phyloP scores from a whole-genome alignment of 2,329 filamentous ascomycete species.

The Ophiocordyceps sinensis region DNA sequence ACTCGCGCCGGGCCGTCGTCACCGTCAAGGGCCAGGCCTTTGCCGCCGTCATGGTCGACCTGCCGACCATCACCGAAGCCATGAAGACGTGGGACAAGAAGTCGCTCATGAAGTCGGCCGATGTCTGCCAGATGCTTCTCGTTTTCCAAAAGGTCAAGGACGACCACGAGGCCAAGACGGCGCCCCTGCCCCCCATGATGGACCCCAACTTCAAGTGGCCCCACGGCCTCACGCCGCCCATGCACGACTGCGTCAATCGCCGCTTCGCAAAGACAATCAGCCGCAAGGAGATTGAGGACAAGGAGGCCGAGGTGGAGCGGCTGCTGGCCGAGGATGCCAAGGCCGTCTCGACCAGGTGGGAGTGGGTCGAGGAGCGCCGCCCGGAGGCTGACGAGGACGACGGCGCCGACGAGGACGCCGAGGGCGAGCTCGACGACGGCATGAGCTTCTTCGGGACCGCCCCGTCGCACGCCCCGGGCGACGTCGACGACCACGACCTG shows the following conservation, averaged over 20 bases:
- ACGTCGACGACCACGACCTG: constrained; percentile 32
- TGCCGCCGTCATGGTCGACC: constrained; percentile 65
- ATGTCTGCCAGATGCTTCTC: constrained; percentile 79
- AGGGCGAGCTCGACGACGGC: constrained; percentile 30
- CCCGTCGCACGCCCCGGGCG: constrained; percentile 16
- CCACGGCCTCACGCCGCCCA: constrained; percentile 75
- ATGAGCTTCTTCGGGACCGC: constrained; percentile 14
- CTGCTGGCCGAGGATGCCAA: constrained; percentile 56
- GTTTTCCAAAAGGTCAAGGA: constrained; percentile 54
- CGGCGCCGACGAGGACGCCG: constrained; percentile 36
- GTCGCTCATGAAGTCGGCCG: constrained; percentile 75
- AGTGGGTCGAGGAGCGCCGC: constrained; percentile 44
- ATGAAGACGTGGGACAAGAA: constrained; percentile 92
- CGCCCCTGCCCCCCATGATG: constrained; percentile 57
- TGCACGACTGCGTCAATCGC: constrained; percentile 71
- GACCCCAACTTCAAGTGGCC: constrained; percentile 60
- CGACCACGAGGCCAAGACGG: constrained; percentile 51
- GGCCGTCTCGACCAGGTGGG: constrained; percentile 44
- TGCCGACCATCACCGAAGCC: constrained; percentile 76
- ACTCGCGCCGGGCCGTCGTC: constrained; percentile 59
- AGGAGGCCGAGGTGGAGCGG: constrained; percentile 65
- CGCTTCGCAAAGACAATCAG: constrained; percentile 74
- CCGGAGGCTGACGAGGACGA: constrained; percentile 26
- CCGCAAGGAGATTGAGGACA: constrained; percentile 71
- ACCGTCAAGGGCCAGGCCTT: constrained; percentile 56